Evolutionary conservation across 768 basidiomycete species (phyloP).

Genomic region (Pulveroboletus sp.): DNA sequence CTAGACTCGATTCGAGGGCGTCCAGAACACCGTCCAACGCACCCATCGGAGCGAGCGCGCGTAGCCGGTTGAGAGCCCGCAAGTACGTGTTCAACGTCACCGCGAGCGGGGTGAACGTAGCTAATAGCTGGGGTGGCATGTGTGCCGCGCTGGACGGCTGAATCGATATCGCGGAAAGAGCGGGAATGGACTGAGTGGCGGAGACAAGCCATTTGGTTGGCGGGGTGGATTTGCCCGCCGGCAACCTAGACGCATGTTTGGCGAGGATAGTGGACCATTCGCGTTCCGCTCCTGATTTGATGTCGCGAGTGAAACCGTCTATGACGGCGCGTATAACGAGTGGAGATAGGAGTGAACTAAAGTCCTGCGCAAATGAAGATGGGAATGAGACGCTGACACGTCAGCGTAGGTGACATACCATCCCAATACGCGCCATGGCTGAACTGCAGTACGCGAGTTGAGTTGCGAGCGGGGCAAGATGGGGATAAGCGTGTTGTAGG

Average conservation of each 20-base stretch:
- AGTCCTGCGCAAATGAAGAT: constrained; percentile 39
- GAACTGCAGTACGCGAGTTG: constrained; percentile 92
- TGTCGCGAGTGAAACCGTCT: constrained; percentile 47
- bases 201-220: constrained; percentile 55
- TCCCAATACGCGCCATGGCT: constrained; percentile 86
- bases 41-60: constrained; percentile 69
- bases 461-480: constrained; percentile 79
- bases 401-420: constrained; percentile 37
- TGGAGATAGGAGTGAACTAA: constrained; percentile 62
- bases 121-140: constrained; percentile 65
- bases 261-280: constrained; percentile 34
- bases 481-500: constrained; percentile 57
- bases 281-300: constrained; percentile 23
- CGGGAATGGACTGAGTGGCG: constrained; percentile 29
- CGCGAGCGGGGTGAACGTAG: constrained; percentile 74
- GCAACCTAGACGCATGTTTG: constrained; percentile 11
- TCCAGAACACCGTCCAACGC: constrained; percentile 47
- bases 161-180: constrained; percentile 18
- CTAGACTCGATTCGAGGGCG: constrained; percentile 51
- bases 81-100: constrained; percentile 67
- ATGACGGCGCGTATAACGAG: constrained; percentile 64
- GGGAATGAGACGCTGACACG: not conserved
- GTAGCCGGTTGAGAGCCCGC: constrained; percentile 70
- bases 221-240: constrained; percentile 14
- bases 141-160: constrained; percentile 40